Conservation (phyloP, 73 alveolate genomes). For the Loxodes magnus region DNA sequence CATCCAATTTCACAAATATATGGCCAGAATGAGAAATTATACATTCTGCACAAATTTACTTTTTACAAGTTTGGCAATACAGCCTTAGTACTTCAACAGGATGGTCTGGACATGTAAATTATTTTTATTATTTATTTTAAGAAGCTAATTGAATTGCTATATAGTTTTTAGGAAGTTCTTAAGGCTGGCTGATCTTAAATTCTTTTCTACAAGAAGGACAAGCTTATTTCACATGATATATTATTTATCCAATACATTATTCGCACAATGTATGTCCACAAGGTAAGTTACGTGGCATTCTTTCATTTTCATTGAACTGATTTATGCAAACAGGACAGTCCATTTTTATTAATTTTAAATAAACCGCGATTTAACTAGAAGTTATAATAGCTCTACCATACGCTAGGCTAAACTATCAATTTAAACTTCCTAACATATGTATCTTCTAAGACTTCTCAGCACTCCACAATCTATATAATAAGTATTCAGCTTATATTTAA, state of each 20-base stretch:
- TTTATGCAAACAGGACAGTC: slow-evolving; percentile 72
- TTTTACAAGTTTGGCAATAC: slow-evolving; percentile 59
- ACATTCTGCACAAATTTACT: slow-evolving; percentile 65
- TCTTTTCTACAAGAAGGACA: slow-evolving; percentile 78
- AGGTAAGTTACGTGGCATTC: slow-evolving; percentile 52
- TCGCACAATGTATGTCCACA: slow-evolving; percentile 86
- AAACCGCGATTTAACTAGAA: too few relatives aligned
- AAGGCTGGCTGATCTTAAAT: slow-evolving; percentile 34
- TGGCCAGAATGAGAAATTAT: slow-evolving; percentile 70
- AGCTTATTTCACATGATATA: slow-evolving; percentile 24
- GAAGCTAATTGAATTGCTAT: slow-evolving; percentile 62
- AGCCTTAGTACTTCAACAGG: slow-evolving; percentile 40
- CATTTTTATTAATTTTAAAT: slow-evolving; percentile 54
- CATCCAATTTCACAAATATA: slow-evolving; percentile 60
- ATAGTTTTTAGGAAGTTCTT: slow-evolving; percentile 49
- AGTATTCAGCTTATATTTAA: too few relatives aligned
- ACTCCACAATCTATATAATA: too few relatives aligned
- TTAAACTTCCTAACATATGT: too few relatives aligned
- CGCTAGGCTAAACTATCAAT: too few relatives aligned
- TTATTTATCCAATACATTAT: slow-evolving; percentile 46
- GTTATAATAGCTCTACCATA: too few relatives aligned
- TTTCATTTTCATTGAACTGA: slow-evolving; percentile 24
- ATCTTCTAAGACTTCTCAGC: too few relatives aligned
- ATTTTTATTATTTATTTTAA: slow-evolving; percentile 43
- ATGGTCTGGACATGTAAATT: slow-evolving; percentile 45